Conservation (phyloP, 1,284 basidiomycete species). For the Xanthoconium separans region DNA sequence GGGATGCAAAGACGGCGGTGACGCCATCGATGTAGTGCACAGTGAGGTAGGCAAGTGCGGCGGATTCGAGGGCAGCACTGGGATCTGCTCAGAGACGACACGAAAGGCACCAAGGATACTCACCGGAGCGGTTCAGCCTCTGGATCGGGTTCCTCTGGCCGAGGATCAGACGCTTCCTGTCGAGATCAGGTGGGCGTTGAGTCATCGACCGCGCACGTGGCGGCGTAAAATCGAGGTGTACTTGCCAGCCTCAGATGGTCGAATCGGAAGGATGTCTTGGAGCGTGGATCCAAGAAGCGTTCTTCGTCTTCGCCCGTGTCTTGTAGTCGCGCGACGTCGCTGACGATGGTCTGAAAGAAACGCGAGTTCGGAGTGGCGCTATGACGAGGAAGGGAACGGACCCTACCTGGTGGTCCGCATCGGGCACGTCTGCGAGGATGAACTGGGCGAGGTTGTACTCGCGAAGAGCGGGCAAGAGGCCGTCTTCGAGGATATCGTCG, state of each 20-base stretch:
- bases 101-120: too few species aligned
- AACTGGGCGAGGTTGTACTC: conserved; percentile 88
- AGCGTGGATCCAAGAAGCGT: conserved; percentile 80
- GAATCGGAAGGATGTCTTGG: conserved; percentile 75
- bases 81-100: too few species aligned
- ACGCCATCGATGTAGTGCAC: conserved; percentile 81
- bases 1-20: conserved; percentile 61
- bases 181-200: conserved; percentile 1
- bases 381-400: background rate
- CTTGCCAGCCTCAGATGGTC: conserved; percentile 77
- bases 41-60: conserved; percentile 66
- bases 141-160: conserved; percentile 58
- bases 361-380: background rate
- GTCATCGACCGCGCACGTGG: background rate
- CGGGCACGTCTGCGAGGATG: conserved; percentile 72
- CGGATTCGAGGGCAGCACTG: conserved; percentile 69
- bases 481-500: conserved; percentile 76
- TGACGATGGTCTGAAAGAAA: conserved; percentile 67
- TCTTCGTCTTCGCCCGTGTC: conserved; percentile 43
- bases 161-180: conserved; percentile 76
- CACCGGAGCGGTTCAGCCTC: conserved; percentile 78
- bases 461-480: conserved; percentile 72
- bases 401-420: conserved; percentile 69
- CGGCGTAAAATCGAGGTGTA: background rate
- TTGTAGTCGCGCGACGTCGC: conserved; percentile 57